phyloP scores from a whole-genome alignment of 345 rosid species.

The Dipteronia dyeriana region DNA sequence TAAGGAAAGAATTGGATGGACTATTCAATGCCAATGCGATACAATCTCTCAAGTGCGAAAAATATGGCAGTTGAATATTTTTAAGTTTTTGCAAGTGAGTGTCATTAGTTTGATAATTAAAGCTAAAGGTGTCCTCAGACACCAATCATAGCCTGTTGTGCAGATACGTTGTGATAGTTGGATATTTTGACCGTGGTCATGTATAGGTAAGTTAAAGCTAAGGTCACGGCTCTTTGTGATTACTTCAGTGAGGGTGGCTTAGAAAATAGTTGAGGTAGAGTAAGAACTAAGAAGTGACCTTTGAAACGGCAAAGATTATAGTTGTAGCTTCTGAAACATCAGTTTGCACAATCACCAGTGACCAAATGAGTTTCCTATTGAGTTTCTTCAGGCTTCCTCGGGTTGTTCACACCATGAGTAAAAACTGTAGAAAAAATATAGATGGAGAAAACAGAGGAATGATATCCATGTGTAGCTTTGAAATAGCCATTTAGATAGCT shows the following conservation, averaged over 20 bases:
- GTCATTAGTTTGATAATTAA: too few species aligned
- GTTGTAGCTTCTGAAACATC: background rate
- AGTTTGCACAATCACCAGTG: constrained; percentile 6
- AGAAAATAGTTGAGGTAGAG: background rate
- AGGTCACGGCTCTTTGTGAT: background rate
- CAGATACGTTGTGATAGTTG: too few species aligned
- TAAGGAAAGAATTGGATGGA: too few species aligned
- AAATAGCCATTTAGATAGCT: background rate
- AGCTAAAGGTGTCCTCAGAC: too few species aligned
- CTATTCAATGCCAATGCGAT: too few species aligned
- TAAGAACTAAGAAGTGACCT: background rate
- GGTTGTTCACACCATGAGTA: background rate
- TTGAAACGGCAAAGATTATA: background rate
- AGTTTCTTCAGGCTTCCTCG: constrained; percentile 1
- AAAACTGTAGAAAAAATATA: background rate
- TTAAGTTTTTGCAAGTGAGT: too few species aligned
- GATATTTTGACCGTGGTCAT: too few species aligned
- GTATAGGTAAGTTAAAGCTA: background rate
- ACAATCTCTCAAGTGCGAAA: too few species aligned
- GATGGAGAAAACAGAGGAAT: background rate
- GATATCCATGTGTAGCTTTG: background rate
- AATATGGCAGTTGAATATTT: too few species aligned
- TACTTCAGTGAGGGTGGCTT: background rate
- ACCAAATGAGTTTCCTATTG: background rate
- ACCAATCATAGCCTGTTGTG: background rate